phyloP scores from a whole-genome alignment of 2,329 filamentous ascomycete species.

The Trichoderma koningiopsis region DNA sequence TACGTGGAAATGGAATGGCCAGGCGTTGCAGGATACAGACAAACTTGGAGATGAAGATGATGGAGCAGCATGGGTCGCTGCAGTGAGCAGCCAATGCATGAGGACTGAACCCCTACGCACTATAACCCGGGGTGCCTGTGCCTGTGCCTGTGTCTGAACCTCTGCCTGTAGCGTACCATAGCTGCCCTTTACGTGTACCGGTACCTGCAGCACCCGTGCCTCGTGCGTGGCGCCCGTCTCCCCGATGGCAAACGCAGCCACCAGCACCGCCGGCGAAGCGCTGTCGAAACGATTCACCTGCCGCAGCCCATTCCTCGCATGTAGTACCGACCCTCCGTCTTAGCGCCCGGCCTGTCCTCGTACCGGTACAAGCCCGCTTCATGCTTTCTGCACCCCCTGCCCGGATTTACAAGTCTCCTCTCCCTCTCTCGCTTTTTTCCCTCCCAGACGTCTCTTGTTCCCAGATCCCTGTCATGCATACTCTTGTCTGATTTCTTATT shows the following conservation, averaged over 20 bases:
- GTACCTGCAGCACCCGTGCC: no score
- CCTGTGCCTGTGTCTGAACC: no score
- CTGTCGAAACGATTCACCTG: background rate
- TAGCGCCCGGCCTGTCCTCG: background rate
- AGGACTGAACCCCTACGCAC: no score
- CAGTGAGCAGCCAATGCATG: background rate
- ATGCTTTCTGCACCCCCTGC: background rate
- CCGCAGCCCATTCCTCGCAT: background rate
- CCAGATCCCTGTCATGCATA: conserved; percentile 17
- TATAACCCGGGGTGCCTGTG: no score
- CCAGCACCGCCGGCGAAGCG: background rate
- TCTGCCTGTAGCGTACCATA: no score
- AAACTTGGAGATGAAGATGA: background rate
- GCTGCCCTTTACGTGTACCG: background rate
- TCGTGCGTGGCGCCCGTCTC: background rate
- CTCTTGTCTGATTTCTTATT: conserved; percentile 21
- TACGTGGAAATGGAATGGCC: no score
- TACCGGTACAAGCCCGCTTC: background rate
- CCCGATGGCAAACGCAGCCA: background rate
- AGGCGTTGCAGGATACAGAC: background rate
- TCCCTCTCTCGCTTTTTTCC: background rate
- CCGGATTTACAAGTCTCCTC: background rate
- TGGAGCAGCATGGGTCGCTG: background rate
- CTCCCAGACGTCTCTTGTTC: background rate
- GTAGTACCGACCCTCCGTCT: background rate